Conservation (phyloP, 208 protist genomes). For the Phytomonas francai region DNA sequence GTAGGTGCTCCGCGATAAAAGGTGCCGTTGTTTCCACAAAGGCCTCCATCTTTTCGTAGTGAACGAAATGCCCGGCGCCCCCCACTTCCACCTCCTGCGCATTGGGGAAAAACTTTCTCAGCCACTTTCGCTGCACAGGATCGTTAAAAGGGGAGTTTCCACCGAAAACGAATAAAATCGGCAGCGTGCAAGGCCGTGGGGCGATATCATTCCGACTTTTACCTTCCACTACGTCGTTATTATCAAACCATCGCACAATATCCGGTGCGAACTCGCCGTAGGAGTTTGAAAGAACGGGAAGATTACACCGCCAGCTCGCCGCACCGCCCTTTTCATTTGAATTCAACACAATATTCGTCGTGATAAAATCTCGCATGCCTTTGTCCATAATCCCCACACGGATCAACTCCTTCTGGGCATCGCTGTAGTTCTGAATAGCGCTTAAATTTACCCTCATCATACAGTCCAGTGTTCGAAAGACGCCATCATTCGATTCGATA, state of each 20-base stretch:
- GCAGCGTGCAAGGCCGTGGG: slow-evolving; percentile 47
- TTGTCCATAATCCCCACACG: slow-evolving; percentile 48
- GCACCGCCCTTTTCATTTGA: slow-evolving; percentile 12
- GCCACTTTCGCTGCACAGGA: slow-evolving; percentile 19
- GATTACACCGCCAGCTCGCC: slow-evolving; percentile 41
- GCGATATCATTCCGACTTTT: slow-evolving; percentile 2
- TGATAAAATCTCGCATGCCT: slow-evolving; percentile 66
- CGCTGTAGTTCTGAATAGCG: slow-evolving; percentile 39
- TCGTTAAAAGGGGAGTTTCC: slow-evolving; percentile 68
- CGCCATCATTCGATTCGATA: slow-evolving; percentile 12
- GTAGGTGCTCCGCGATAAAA: slow-evolving; percentile 44
- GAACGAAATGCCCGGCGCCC: slow-evolving; percentile 77
- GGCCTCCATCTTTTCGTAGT: slow-evolving; percentile 72
- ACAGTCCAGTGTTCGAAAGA: slow-evolving; percentile 27
- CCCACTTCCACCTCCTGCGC: slow-evolving; percentile 45
- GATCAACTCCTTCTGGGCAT: slow-evolving; percentile 35
- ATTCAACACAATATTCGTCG: slow-evolving; percentile 62
- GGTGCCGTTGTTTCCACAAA: slow-evolving; percentile 60
- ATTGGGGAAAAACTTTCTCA: slow-evolving; percentile 58
- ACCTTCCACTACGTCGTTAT: neutral
- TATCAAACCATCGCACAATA: slow-evolving; percentile 42
- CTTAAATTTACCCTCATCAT: slow-evolving; percentile 51
- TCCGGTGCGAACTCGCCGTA: slow-evolving; percentile 38
- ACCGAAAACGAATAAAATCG: slow-evolving; percentile 84
- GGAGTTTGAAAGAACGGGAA: slow-evolving; percentile 37